Conservation (phyloP, 129 eudicot genomes). For the Flaveria linearis region DNA sequence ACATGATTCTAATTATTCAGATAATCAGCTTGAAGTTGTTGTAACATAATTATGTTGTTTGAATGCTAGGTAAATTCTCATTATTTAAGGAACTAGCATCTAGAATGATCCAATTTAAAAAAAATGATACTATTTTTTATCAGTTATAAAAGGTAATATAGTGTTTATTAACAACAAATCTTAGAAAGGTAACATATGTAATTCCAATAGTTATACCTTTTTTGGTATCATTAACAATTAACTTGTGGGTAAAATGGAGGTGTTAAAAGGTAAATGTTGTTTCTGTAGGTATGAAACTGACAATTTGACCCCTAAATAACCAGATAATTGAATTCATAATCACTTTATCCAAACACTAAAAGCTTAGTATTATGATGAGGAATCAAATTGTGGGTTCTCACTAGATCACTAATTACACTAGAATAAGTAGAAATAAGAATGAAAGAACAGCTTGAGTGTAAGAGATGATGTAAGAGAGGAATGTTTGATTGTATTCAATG, state of each 20-base stretch:
- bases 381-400: no score
- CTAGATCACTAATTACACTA: no score
- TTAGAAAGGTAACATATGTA: background rate
- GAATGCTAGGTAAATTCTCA: background rate
- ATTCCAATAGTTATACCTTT: background rate
- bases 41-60: background rate
- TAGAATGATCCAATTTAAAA: background rate
- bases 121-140: background rate
- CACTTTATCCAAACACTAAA: background rate
- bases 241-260: background rate
- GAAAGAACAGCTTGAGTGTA: no score
- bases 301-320: background rate
- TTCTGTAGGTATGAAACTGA: background rate
- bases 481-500: no score
- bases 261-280: background rate
- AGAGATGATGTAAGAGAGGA: no score
- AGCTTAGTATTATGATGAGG: no score
- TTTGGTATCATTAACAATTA: background rate
- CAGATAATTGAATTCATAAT: conserved; percentile 3
- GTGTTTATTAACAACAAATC: background rate
- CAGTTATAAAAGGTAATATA: background rate
- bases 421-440: no score
- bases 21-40: background rate
- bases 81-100: background rate
- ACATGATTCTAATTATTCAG: background rate